Percentiles rank a stretch among this genome's conserved stretches.
Evolutionary conservation across 2,329 filamentous ascomycete species (phyloP).

Genomic region (Trichoderma lentiforme): DNA sequence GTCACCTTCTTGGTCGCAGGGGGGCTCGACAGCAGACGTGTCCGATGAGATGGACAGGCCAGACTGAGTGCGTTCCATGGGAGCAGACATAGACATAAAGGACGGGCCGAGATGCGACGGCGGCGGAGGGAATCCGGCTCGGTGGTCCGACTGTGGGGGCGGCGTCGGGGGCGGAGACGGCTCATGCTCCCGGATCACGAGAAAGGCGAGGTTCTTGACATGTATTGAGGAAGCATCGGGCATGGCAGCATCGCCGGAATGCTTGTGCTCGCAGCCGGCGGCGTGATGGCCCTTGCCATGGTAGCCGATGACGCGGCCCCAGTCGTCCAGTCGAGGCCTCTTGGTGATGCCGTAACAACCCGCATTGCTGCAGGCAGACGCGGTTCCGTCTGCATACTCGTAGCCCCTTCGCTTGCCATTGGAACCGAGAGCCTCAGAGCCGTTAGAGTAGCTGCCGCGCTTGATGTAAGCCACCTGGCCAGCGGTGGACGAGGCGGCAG

Average conservation of each 20-base stretch:
- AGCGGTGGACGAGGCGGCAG: constrained; percentile 11
- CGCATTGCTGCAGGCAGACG: constrained; percentile 12
- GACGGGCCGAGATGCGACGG: constrained; percentile 20
- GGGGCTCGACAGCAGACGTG: constrained; percentile 32
- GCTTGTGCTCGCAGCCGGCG: constrained; percentile 8
- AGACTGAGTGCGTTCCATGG: constrained; percentile 49
- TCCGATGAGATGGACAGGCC: constrained; percentile 48
- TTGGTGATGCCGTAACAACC: constrained; percentile 18
- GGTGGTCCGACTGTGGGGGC: constrained; percentile 22
- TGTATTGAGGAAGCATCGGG: constrained; percentile 28
- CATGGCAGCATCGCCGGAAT: not conserved
- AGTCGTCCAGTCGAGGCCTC: constrained; percentile 18
- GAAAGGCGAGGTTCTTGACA: constrained; percentile 34
- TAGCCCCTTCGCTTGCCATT: constrained; percentile 16
- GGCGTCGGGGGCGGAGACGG: constrained; percentile 18
- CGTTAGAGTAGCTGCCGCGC: constrained; percentile 2
- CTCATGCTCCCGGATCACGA: constrained; percentile 38
- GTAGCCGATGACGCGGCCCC: constrained; percentile 18
- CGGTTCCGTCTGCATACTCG: constrained; percentile 10
- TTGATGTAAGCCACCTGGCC: constrained; percentile 17
- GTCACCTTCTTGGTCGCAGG: constrained; percentile 31
- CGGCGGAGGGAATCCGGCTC: constrained; percentile 21
- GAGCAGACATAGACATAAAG: not conserved
- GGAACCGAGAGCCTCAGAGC: not conserved
- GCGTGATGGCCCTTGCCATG: constrained; percentile 10